phyloP scores from a whole-genome alignment of 352 stramenopile species.

The Lagenidium sp. region DNA sequence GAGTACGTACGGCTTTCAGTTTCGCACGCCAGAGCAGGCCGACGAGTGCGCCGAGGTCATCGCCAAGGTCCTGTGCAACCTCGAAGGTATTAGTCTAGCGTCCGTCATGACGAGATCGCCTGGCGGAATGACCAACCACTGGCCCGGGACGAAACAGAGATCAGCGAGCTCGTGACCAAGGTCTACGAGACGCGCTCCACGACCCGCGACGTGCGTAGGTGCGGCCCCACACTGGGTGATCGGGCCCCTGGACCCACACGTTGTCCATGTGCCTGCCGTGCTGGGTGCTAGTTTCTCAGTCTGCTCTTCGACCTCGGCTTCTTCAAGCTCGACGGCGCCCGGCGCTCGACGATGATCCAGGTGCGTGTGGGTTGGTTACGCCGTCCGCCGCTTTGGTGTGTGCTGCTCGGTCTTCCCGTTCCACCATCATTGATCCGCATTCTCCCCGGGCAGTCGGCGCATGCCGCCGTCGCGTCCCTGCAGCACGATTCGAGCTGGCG shows the following conservation, averaged over 20 bases:
- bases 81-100: conserved; percentile 17
- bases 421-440: neutral
- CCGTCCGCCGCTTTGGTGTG: neutral
- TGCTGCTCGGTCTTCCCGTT: neutral
- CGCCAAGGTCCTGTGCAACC: conserved; percentile 27
- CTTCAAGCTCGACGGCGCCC: conserved; percentile 13
- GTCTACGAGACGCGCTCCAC: conserved; percentile 19
- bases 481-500: no score
- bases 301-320: conserved; percentile 20
- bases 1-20: conserved; percentile 36
- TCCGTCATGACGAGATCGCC: neutral
- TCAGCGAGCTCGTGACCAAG: conserved; percentile 15
- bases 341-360: conserved; percentile 16
- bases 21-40: conserved; percentile 29
- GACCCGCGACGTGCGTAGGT: conserved; percentile 9
- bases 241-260: no score
- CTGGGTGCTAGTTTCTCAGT: conserved; percentile 8
- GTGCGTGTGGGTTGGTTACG: conserved; percentile 1
- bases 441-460: conserved; percentile 8
- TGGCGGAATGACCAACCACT: no score
- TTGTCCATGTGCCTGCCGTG: no score
- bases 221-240: no score
- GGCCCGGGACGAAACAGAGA: no score
- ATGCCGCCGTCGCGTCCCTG: conserved; percentile 15
- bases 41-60: conserved; percentile 42